Conservation (phyloP, 2,329 filamentous ascomycete genomes). For the Microcyclosporella mali region DNA sequence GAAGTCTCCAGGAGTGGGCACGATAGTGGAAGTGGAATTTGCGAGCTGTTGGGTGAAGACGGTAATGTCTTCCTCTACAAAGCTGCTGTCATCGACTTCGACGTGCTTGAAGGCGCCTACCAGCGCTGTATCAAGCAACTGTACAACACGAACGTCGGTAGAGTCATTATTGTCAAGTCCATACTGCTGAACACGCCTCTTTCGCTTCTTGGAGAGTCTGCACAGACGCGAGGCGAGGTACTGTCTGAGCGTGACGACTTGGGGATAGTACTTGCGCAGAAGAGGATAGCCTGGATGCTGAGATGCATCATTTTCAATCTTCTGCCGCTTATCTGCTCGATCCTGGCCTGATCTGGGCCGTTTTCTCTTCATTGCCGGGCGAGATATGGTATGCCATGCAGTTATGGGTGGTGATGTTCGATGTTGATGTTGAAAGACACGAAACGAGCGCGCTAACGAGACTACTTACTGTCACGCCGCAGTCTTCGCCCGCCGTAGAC, state of each 20-base stretch:
- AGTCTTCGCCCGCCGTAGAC: too few relatives aligned
- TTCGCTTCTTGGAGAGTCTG: constrained; percentile 19
- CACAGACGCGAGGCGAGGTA: constrained; percentile 23
- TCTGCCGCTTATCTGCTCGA: constrained; percentile 12
- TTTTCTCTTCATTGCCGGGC: constrained; percentile 18
- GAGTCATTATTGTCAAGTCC: constrained; percentile 11
- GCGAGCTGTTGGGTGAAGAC: constrained; percentile 42
- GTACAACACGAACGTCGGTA: constrained; percentile 38
- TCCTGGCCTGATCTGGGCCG: constrained; percentile 7
- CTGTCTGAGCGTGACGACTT: constrained; percentile 24
- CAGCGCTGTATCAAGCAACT: constrained; percentile 63
- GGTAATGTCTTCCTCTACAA: constrained; percentile 36
- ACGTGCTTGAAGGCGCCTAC: constrained; percentile 50
- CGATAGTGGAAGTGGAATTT: constrained; percentile 19
- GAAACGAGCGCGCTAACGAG: neutral
- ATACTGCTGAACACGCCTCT: constrained; percentile 21
- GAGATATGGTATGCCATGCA: neutral
- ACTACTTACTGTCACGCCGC: too few relatives aligned
- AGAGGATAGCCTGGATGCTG: constrained; percentile 16
- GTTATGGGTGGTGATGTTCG: neutral
- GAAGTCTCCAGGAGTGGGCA: constrained; percentile 23
- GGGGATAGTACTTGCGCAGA: constrained; percentile 22
- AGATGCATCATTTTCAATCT: neutral
- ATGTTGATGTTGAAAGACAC: neutral
- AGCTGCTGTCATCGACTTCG: constrained; percentile 16